These are phyloP conservation scores for Cordyceps cateniannulata DNA, from an alignment of 2,329 filamentous ascomycete species.

Conservation along the genomic window DNA sequence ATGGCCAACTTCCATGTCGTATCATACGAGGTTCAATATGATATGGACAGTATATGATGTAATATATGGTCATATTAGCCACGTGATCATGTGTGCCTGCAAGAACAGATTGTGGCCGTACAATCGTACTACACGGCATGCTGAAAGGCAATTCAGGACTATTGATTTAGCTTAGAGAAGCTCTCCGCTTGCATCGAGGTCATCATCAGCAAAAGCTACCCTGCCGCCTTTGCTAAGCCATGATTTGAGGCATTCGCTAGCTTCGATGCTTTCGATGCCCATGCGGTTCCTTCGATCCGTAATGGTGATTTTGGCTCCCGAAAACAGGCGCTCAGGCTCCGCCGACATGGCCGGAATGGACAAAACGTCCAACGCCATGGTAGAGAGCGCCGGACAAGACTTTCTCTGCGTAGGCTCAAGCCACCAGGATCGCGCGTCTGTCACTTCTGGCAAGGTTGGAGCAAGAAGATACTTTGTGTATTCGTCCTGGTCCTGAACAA, in stretches of 20 bases:
- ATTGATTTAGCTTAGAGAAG: too few species aligned
- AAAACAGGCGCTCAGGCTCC: constrained; percentile 15
- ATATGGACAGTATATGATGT: not conserved
- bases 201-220: not conserved
- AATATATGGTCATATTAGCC: not conserved
- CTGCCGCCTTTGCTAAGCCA: not conserved
- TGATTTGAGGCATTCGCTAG: constrained; percentile 12
- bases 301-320: constrained; percentile 7
- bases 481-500: too few species aligned
- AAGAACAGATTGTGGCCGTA: too few species aligned
- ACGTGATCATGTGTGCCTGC: not conserved
- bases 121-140: too few species aligned
- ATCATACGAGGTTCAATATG: not conserved
- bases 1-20: not conserved
- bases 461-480: too few species aligned
- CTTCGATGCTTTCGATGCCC: constrained; percentile 12
- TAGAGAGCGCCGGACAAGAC: too few species aligned
- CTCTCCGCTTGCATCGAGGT: not conserved
- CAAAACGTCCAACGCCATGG: too few species aligned
- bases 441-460: too few species aligned
- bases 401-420: too few species aligned
- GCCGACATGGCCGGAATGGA: constrained; percentile 13
- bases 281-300: constrained; percentile 11
- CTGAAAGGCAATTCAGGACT: too few species aligned
- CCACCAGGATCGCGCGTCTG: too few species aligned